These are phyloP conservation scores for Aspergillus conjunctus DNA, from an alignment of 495 filamentous ascomycete species.

Conservation along the genomic window DNA sequence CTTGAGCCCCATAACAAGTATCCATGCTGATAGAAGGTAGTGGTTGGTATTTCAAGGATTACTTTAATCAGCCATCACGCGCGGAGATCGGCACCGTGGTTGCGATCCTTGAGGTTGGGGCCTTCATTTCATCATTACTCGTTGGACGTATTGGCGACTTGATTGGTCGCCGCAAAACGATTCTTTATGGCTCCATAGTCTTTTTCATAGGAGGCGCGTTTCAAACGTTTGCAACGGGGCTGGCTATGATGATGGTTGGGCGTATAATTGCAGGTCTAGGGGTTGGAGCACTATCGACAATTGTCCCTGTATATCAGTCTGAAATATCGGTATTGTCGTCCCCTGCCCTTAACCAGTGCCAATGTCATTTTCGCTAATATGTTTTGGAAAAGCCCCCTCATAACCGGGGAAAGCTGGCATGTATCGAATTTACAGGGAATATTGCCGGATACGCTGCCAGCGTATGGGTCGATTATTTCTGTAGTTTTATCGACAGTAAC, in stretches of 20 bases:
- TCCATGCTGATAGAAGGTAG: conserved; percentile 48
- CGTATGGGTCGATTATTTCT: conserved; percentile 98
- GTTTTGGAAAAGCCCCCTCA: conserved; percentile 68
- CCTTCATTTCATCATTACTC: conserved; percentile 84
- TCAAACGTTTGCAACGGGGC: conserved; percentile 77
- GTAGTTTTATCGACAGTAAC: conserved; percentile 82
- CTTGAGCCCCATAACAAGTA: neutral
- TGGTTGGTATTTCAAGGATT: conserved; percentile 81
- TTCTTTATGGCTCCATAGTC: conserved; percentile 88
- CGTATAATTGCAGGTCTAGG: conserved; percentile 91
- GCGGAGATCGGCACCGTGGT: conserved; percentile 94
- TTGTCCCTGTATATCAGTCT: conserved; percentile 97
- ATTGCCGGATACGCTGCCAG: conserved; percentile 93
- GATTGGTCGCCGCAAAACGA: conserved; percentile 85
- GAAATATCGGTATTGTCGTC: conserved; percentile 65
- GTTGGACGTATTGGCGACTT: conserved; percentile 90
- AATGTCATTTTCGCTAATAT: conserved; percentile 1
- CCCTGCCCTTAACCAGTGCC: neutral
- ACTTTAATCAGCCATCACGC: conserved; percentile 83
- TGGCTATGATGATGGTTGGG: conserved; percentile 91
- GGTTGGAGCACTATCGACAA: conserved; percentile 92
- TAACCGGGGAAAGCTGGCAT: conserved; percentile 91
- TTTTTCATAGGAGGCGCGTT: conserved; percentile 90
- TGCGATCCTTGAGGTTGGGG: conserved; percentile 91
- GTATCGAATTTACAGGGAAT: conserved; percentile 97